Conservation (phyloP, 2,329 filamentous ascomycete species). For the Aplosporella prunicola region DNA sequence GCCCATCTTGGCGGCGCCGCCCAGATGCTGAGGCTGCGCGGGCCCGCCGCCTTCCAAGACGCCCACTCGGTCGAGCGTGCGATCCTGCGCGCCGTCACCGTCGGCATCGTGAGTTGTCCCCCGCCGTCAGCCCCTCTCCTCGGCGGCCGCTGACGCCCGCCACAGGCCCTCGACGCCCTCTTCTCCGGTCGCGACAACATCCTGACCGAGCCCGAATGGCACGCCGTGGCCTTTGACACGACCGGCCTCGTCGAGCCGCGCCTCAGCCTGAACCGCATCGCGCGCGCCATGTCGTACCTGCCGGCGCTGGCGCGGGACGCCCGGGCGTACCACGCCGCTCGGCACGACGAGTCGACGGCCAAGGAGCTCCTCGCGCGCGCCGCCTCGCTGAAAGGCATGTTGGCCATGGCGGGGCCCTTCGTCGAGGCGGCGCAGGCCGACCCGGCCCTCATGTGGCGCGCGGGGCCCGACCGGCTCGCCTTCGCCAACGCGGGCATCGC, state of each 20-base stretch:
- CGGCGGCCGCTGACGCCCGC: background rate
- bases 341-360: background rate
- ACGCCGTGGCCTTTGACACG: conserved; percentile 25
- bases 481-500: conserved; percentile 6
- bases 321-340: conserved; percentile 1
- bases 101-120: conserved; percentile 5
- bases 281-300: conserved; percentile 1
- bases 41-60: conserved; percentile 1
- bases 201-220: conserved; percentile 22
- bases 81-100: conserved; percentile 7
- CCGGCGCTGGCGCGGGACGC: conserved; percentile 2
- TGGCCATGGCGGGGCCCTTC: conserved; percentile 3
- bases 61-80: conserved; percentile 7
- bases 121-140: background rate
- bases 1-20: conserved; percentile 9
- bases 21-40: conserved; percentile 3
- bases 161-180: conserved; percentile 5
- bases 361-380: conserved; percentile 1
- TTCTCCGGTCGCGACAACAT: conserved; percentile 12
- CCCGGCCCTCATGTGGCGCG: background rate
- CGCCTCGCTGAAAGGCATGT: background rate
- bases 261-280: conserved; percentile 3
- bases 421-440: background rate
- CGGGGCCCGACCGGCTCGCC: background rate
- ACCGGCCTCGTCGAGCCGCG: conserved; percentile 14